A percentile compares a stretch with the other conserved stretches of the same genome.
phyloP scores from a whole-genome alignment of 768 basidiomycete species.

The Tricholoma sp. region DNA sequence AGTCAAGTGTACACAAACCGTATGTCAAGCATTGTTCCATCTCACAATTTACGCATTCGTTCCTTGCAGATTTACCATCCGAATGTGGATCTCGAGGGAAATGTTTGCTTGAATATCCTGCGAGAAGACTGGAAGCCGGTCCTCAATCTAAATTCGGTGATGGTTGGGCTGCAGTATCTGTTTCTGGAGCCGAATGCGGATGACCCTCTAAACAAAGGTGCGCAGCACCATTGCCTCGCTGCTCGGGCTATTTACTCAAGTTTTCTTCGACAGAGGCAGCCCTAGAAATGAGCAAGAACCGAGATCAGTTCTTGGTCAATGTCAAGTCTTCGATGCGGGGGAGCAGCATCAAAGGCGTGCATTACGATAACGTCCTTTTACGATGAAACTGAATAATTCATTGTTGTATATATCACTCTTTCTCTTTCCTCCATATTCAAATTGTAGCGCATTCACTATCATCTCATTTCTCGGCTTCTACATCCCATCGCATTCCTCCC shows the following conservation, averaged over 20 bases:
- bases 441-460: slow-evolving; percentile 27
- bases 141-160: slow-evolving; percentile 93
- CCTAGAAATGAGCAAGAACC: slow-evolving; percentile 84
- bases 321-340: slow-evolving; percentile 89
- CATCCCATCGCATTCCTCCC: slow-evolving; percentile 9
- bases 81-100: slow-evolving; percentile 96
- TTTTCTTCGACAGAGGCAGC: slow-evolving; percentile 73
- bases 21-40: slow-evolving; percentile 31
- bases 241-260: not conserved
- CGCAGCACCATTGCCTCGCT: slow-evolving; percentile 16
- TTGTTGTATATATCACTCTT: slow-evolving; percentile 16
- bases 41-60: slow-evolving; percentile 4
- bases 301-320: slow-evolving; percentile 78
- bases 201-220: slow-evolving; percentile 97
- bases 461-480: slow-evolving; percentile 22
- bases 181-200: slow-evolving; percentile 99
- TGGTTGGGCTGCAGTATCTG: slow-evolving; percentile 97
- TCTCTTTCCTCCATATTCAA: slow-evolving; percentile 21
- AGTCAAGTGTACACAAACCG: slow-evolving; percentile 95
- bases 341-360: slow-evolving; percentile 66
- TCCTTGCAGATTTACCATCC: slow-evolving; percentile 89
- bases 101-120: slow-evolving; percentile 97
- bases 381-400: slow-evolving; percentile 26
- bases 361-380: slow-evolving; percentile 71
- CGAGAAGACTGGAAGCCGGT: slow-evolving; percentile 99